These are phyloP conservation scores for Termitomyces sp. DNA, from an alignment of 768 basidiomycete species.

Conservation along the genomic window DNA sequence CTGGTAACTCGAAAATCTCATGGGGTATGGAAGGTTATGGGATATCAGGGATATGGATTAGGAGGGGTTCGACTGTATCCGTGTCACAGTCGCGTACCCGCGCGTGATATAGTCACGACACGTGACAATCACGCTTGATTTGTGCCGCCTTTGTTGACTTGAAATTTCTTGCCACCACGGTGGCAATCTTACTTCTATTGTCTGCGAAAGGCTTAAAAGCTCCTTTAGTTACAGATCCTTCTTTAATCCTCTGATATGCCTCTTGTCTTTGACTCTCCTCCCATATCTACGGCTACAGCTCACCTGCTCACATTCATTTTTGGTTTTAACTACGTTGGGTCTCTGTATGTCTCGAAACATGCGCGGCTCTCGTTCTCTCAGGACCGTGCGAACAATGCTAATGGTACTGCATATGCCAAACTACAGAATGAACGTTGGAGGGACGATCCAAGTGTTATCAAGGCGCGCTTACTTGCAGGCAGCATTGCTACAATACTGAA, in stretches of 20 bases:
- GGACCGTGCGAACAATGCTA: constrained; percentile 20
- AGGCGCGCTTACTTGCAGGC: constrained; percentile 70
- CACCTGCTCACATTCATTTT: constrained; percentile 57
- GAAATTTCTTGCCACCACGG: neutral
- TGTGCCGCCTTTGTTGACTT: neutral
- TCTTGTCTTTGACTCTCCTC: constrained; percentile 19
- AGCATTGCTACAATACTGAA: constrained; percentile 55
- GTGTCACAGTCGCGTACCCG: constrained; percentile 10
- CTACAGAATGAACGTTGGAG: constrained; percentile 50
- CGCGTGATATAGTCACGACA: constrained; percentile 8
- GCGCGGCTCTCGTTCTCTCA: constrained; percentile 50
- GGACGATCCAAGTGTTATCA: constrained; percentile 83
- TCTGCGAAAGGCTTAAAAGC: constrained; percentile 1
- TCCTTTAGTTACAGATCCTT: neutral
- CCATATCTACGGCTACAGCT: constrained; percentile 31
- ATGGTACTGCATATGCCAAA: constrained; percentile 22
- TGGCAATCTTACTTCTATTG: constrained; percentile 6
- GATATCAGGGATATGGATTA: too few species aligned
- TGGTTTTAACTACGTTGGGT: constrained; percentile 71
- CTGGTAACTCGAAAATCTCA: too few species aligned
- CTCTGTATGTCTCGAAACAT: constrained; percentile 70
- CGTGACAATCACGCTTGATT: constrained; percentile 3
- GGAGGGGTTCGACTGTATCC: too few species aligned
- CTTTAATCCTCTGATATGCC: constrained; percentile 15
- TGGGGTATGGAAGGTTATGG: too few species aligned